Evolutionary conservation across 345 rosid genomes (phyloP), one percentile per base, ranked within the genome.

Genomic region (Pseudoturritis turrita): DNA sequence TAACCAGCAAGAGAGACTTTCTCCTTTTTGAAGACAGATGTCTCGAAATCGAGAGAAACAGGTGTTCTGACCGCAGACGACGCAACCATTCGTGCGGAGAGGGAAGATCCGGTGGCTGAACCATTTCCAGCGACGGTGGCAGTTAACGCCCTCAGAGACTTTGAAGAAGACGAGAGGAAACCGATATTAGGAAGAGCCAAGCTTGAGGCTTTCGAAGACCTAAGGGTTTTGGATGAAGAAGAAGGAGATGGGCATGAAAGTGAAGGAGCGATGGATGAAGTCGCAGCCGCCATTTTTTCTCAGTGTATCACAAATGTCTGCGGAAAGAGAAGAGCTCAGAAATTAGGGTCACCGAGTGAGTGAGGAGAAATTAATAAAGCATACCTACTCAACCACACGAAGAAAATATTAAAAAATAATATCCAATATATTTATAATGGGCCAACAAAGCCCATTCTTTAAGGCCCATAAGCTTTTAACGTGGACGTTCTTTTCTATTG

Each of bases 1-100:
- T 85, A 80, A 17, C 96, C 96, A 49, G 91, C 92, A 17, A 91
- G 90, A 31, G 89, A 80, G 62, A 87, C 57, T 81, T 84, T 85
- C 81, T 91, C 97, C 83, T 91, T 91, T 57, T 84, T 86, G 81
- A 91, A 91, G 6, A 89, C 87, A 35, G 90, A 79, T 35, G 91
- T 87, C 71, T 89, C 90, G 59, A 91, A 87, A 77, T 89, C 90
- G 44, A 87, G 81, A 45, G 75, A 50, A 2, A 51, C 7, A 11
- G 77, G 81, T 7, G 83, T 43, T 71, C 61, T 78, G 14, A 81
- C 56, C 0, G 82, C 79, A 22, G 89, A 80, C 1, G 77, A 71
- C 1, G 83, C 77, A 40, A 81, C 85, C 85, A 84, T 86, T 10
- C 83, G 69, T 9, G 88, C 81, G 1, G 67, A 72, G 26, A 88